phyloP scores from a whole-genome alignment of 2,329 filamentous ascomycete species.

The Echinosphaeria canescens region DNA sequence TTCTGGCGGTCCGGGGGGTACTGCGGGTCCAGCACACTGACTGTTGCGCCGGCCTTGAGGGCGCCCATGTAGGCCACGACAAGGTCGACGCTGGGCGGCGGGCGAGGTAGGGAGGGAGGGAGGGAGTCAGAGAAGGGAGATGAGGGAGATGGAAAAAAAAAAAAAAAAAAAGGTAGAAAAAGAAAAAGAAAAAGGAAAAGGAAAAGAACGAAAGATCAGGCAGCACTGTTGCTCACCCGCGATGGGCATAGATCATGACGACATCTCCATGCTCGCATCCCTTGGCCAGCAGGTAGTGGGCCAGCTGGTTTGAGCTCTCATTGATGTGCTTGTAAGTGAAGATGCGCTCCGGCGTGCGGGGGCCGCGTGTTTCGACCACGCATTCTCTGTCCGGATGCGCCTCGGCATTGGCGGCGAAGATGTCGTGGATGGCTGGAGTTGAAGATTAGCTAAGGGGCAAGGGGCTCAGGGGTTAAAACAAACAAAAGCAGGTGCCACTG shows the following conservation, averaged over 20 bases:
- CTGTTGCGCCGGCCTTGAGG: conserved; percentile 31
- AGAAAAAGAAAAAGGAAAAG: too few species aligned
- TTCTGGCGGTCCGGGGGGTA: conserved; percentile 68
- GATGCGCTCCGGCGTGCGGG: conserved; percentile 29
- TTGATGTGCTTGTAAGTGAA: conserved; percentile 81
- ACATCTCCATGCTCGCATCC: conserved; percentile 66
- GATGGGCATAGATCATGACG: conserved; percentile 80
- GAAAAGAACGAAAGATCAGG: too few species aligned
- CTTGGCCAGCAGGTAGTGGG: conserved; percentile 54
- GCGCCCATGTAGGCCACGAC: conserved; percentile 58
- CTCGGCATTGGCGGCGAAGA: conserved; percentile 44
- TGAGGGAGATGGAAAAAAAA: too few species aligned
- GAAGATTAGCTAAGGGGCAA: too few species aligned
- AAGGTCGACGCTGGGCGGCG: conserved; percentile 34
- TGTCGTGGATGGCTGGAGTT: conserved; percentile 49
- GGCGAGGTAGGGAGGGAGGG: too few species aligned
- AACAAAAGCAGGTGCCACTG: conserved; percentile 15
- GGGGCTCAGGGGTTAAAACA: too few species aligned
- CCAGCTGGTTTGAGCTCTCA: conserved; percentile 61
- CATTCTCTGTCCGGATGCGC: conserved; percentile 38
- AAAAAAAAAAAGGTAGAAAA: too few species aligned
- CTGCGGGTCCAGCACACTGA: conserved; percentile 53
- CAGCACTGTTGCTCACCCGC: conserved; percentile 29
- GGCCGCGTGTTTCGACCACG: conserved; percentile 24
- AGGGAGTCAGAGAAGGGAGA: too few species aligned